Evolutionary conservation across 345 rosid genomes (phyloP), one percentile per base, ranked within the genome.

Genomic region (Laguncularia racemosa): DNA sequence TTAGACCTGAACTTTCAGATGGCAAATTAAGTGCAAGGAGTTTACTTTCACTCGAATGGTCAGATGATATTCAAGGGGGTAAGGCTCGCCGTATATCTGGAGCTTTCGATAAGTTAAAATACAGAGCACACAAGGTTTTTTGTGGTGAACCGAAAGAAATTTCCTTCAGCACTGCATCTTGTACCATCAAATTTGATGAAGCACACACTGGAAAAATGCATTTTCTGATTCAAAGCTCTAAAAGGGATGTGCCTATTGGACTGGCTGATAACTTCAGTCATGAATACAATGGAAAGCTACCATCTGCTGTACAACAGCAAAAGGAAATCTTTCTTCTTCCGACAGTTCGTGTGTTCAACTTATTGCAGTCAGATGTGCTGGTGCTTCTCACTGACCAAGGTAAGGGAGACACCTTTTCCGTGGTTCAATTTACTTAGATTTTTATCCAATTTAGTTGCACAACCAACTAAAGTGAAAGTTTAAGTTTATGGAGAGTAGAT

Each of bases 271-370:
- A 65, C 47, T 57, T 76, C 56, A 58, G 65, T 59, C 86, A 74
- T 59, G 70, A 65, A 20, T 75, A 67, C 70, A 73, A 53, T 68
- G 73, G 52, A 72, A 76, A 66, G 61, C 50, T 81, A 61, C 62
- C 76, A 46, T 71, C 78, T 60, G 79, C 92, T 63, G 67, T 91
- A 73, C 87, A 70, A 67, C 87, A 82, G 79, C 96, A 88, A 68
- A 86, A 75, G 75, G 96, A 91, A 73, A 80, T 91, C 61, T 86
- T 84, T 75, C 80, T 91, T 67, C 87, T 88, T 28, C 98, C 98
- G 43, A 91, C 98, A 13, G 85, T 91, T 52, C 76, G 71, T 48
- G 91, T 91, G 64, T 79, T 85, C 66, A 91, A 88, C 67, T 79
- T 83, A 23, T 61, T 91, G 72, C 76, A 78, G 71, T 72, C 73